Conservation (phyloP, 163 green algal species). For the Dunaliella salina region DNA sequence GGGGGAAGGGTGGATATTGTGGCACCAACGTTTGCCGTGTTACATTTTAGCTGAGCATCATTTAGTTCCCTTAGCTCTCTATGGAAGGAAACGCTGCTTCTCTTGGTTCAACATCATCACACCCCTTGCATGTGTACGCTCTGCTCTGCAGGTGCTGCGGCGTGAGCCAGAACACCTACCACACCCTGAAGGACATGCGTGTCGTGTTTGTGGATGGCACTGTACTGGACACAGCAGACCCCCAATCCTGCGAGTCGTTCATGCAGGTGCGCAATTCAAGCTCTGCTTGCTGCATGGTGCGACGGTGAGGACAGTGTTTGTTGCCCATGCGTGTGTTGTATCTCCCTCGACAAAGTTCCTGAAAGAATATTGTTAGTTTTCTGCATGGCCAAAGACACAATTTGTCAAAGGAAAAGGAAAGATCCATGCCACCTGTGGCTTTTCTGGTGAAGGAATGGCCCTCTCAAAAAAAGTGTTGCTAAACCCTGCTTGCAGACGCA, state of each 20-base stretch:
- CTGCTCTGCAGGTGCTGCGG: conserved; percentile 65
- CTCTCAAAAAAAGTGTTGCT: too few species aligned
- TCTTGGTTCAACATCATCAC: too few species aligned
- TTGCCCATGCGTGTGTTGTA: neutral
- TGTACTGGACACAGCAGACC: conserved; percentile 88
- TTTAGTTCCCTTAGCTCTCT: too few species aligned
- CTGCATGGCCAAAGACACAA: too few species aligned
- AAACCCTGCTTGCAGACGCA: conserved; percentile 49
- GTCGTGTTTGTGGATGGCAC: conserved; percentile 91
- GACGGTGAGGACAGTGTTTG: neutral
- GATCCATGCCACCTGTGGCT: too few species aligned
- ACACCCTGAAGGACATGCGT: conserved; percentile 83
- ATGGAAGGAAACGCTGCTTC: too few species aligned
- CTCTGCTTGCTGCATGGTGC: neutral
- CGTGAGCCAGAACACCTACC: conserved; percentile 87
- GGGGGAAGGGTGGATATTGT: too few species aligned
- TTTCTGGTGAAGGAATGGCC: too few species aligned
- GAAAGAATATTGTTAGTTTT: neutral
- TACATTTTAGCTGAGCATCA: too few species aligned
- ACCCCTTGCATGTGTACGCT: too few species aligned
- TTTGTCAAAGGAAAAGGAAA: too few species aligned
- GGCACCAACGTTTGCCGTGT: too few species aligned
- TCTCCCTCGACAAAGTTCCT: neutral
- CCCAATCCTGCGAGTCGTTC: conserved; percentile 66
- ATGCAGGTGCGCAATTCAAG: conserved; percentile 44